Base-by-base conservation (phyloP, 2,329 filamentous ascomycete genomes). In the Verticillium klebahnii region DNA sequence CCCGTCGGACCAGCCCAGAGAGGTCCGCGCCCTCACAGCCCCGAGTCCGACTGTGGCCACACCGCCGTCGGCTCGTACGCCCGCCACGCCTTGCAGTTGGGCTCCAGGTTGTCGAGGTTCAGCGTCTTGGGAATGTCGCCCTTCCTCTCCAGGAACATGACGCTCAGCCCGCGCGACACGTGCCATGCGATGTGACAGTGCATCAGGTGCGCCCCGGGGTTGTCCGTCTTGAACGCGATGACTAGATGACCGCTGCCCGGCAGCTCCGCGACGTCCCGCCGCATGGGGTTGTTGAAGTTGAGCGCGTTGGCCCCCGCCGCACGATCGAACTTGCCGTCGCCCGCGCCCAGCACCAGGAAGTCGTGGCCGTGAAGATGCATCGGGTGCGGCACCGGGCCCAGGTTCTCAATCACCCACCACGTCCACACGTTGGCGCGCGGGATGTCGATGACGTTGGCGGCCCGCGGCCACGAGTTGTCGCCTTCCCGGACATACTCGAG, bases 121-220 rank as follows among this genome's bases (percentile, higher is more conserved):
- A 68, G 9, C 23, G 39, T n/a, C 5, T 29, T 15, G 19, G 62
- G 58, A 56, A 68, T 68, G 5, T 67, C 65, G 50, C 57, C 52
- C 62, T 62, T 60, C 45, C 69, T 68, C 68, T 73, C 84, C 39
- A 85, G 67, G 68, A 85, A 84, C 68, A 86, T 81, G 36, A 84
- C 70, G 9, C 75, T 79, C 15, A 85, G 74, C 36, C 80, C 82
- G 62, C 77, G 75, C 61, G 70, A 72, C 29, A 80, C 73, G 67
- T 85, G 82, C 80, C 77, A 82, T 17, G 78, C 77, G 61, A 82
- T 81, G 67, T 81, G 78, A 70, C 78, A 81, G 67, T 81, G 78
- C 69, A 80, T 71, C 36, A 80, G 66, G 77, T 78, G 80, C 34
- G 73, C 69, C 56, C 82, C 82, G 0, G 82, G 82, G 66, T 84